phyloP scores from a whole-genome alignment of 768 basidiomycete species.

The Lentinula aciculospora region DNA sequence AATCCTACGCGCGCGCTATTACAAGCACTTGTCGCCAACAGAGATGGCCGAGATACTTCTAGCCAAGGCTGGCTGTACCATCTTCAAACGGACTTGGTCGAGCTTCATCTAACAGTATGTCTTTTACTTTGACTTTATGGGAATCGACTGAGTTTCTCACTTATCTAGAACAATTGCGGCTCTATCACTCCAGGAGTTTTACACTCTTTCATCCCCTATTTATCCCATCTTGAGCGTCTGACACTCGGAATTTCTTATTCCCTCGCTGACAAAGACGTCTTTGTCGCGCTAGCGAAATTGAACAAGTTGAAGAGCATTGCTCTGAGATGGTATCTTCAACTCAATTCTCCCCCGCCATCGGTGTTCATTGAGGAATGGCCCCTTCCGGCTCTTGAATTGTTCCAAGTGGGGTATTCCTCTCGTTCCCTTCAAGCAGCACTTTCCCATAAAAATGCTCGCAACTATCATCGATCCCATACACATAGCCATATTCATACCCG shows the following conservation, averaged over 20 bases:
- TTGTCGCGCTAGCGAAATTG: conserved; percentile 37
- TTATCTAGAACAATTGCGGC: conserved; percentile 48
- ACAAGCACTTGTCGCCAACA: conserved; percentile 9
- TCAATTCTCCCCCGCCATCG: neutral
- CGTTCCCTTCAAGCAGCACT: neutral
- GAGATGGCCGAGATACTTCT: conserved; percentile 14
- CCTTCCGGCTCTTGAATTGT: neutral
- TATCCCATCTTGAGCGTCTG: conserved; percentile 30
- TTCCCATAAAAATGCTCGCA: neutral
- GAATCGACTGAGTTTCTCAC: too few species aligned
- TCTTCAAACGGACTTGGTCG: conserved; percentile 26
- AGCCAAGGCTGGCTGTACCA: conserved; percentile 28
- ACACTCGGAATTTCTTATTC: conserved; percentile 57
- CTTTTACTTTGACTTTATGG: neutral
- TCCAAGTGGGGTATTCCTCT: neutral
- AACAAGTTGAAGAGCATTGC: conserved; percentile 22
- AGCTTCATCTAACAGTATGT: conserved; percentile 37
- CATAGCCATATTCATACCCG: neutral
- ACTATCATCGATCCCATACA: neutral
- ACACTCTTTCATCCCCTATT: conserved; percentile 33
- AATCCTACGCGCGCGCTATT: conserved; percentile 5
- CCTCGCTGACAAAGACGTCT: conserved; percentile 47
- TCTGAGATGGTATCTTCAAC: conserved; percentile 2
- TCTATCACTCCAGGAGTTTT: conserved; percentile 61
- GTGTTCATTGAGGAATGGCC: conserved; percentile 1